A percentile compares a stretch with the other conserved stretches of the same genome.
These are phyloP conservation scores for Schoenoplectus tabernaemontani DNA, from an alignment of 202 grass and related monocot species.

Conservation along the genomic window DNA sequence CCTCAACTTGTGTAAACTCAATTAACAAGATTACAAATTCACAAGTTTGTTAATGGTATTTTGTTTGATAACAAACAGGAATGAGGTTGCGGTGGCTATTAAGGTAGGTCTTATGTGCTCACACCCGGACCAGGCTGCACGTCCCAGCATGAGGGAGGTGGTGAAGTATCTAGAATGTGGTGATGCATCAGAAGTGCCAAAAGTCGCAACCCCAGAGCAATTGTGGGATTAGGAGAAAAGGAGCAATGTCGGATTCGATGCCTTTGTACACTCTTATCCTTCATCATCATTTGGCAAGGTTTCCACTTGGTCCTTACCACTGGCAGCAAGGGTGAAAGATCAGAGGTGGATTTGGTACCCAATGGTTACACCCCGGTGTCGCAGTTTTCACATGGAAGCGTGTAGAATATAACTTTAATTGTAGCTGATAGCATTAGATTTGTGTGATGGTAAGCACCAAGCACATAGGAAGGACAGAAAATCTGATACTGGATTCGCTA, in stretches of 20 bases:
- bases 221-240: slow-evolving; percentile 19
- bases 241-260: slow-evolving; percentile 50
- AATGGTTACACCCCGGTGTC: slow-evolving; percentile 46
- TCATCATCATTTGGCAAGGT: slow-evolving; percentile 61
- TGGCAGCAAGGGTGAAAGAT: slow-evolving; percentile 1
- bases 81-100: slow-evolving; percentile 31
- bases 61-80: background rate
- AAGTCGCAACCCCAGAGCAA: slow-evolving; percentile 30
- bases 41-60: background rate
- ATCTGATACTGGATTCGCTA: background rate
- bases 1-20: background rate
- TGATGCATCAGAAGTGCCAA: slow-evolving; percentile 38
- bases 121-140: slow-evolving; percentile 30
- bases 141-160: slow-evolving; percentile 63
- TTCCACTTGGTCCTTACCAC: slow-evolving; percentile 7
- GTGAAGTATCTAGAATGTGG: slow-evolving; percentile 45
- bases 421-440: background rate
- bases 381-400: background rate
- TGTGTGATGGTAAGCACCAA: background rate
- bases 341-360: slow-evolving; percentile 28
- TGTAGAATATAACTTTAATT: background rate
- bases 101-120: slow-evolving; percentile 70
- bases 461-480: background rate
- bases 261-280: slow-evolving; percentile 66
- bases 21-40: background rate